Conservation (phyloP, 768 basidiomycete species). For the Pleurotus ostreatus region DNA sequence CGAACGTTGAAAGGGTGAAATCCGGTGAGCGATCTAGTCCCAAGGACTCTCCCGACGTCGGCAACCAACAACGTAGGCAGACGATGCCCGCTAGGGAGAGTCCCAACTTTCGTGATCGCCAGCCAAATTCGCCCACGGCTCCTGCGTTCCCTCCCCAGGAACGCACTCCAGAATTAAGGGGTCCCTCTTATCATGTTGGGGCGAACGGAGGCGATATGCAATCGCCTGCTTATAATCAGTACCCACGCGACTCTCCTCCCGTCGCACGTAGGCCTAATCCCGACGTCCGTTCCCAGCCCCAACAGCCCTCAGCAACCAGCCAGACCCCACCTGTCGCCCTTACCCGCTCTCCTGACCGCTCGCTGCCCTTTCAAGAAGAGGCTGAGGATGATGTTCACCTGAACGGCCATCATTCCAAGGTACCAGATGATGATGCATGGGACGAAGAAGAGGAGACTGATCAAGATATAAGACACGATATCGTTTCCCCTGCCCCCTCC, state of each 20-base stretch:
- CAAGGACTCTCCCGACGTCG: conserved; percentile 44
- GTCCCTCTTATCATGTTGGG: conserved; percentile 44
- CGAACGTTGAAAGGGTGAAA: conserved; percentile 52
- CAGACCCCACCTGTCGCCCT: conserved; percentile 53
- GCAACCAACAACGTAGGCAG: conserved; percentile 33
- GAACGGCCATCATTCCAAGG: conserved; percentile 21
- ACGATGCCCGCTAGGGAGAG: conserved; percentile 40
- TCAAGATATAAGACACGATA: conserved; percentile 25
- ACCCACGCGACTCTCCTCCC: conserved; percentile 41
- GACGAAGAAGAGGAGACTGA: conserved; percentile 16
- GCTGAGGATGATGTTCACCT: conserved; percentile 54
- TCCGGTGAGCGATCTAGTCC: conserved; percentile 49
- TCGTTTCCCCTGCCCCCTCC: conserved; percentile 47
- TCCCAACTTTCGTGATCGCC: conserved; percentile 40
- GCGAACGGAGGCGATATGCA: conserved; percentile 44
- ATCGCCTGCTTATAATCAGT: conserved; percentile 42
- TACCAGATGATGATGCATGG: conserved; percentile 27
- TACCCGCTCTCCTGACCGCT: conserved; percentile 64
- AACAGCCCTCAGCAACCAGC: conserved; percentile 22
- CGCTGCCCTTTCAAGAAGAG: conserved; percentile 75
- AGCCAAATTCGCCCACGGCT: conserved; percentile 35
- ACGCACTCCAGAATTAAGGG: conserved; percentile 50
- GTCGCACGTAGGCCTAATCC: conserved; percentile 18
- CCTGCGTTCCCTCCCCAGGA: conserved; percentile 30
- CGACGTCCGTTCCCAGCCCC: conserved; percentile 13